phyloP scores from a whole-genome alignment of 768 basidiomycete genomes.

The Termitomyces sp. region DNA sequence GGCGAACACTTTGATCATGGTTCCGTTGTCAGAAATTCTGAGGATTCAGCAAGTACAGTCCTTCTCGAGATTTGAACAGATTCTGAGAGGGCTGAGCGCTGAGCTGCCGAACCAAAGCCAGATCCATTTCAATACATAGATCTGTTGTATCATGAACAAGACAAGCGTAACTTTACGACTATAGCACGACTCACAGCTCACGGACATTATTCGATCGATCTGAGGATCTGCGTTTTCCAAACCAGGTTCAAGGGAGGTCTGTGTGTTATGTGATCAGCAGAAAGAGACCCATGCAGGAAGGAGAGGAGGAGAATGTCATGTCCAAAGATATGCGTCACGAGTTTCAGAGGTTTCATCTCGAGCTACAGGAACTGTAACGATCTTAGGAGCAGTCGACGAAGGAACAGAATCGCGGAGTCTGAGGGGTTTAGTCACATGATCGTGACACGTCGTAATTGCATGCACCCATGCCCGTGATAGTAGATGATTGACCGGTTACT shows the following conservation, averaged over 20 bases:
- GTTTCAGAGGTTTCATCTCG: not conserved
- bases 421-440: conserved; percentile 2
- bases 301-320: too few species aligned
- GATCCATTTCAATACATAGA: not conserved
- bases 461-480: too few species aligned
- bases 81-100: not conserved
- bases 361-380: not conserved
- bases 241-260: not conserved
- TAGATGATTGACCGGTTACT: too few species aligned
- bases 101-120: not conserved
- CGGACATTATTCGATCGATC: not conserved
- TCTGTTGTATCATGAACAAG: not conserved
- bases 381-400: too few species aligned
- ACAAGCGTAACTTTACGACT: not conserved
- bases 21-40: not conserved
- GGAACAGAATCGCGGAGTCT: not conserved
- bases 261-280: not conserved
- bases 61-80: not conserved
- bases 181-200: not conserved
- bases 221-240: not conserved
- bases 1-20: conserved; percentile 11
- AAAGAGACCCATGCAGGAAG: not conserved
- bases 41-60: not conserved
- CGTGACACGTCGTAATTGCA: not conserved
- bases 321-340: not conserved